These are phyloP conservation scores for Saccharomycopsis oosterbeekiorum DNA, from an alignment of 805 yeast species.

Conservation along the genomic window DNA sequence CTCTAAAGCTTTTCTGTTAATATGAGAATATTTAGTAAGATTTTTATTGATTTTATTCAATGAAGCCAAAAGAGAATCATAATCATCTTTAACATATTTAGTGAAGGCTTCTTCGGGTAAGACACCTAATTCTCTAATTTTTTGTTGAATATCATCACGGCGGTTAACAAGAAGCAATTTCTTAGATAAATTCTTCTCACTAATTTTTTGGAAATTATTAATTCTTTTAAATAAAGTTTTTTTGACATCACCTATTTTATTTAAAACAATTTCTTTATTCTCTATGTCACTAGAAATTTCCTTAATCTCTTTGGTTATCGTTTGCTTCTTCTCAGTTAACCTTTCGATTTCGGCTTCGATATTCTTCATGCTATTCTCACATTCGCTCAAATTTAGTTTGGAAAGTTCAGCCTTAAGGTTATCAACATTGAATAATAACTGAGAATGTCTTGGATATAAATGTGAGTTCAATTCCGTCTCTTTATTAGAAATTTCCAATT, in stretches of 20 bases:
- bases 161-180: constrained; percentile 50
- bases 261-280: constrained; percentile 21
- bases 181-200: constrained; percentile 56
- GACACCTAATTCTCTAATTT: constrained; percentile 77
- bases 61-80: constrained; percentile 43
- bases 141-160: constrained; percentile 61
- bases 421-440: constrained; percentile 24
- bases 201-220: constrained; percentile 49
- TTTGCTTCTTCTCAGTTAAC: constrained; percentile 25
- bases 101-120: constrained; percentile 76
- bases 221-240: constrained; percentile 30
- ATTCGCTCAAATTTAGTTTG: constrained; percentile 20
- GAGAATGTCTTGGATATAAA: constrained; percentile 41
- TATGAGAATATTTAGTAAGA: constrained; percentile 58
- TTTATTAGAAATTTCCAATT: constrained; percentile 35
- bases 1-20: constrained; percentile 84
- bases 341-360: constrained; percentile 21
- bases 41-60: constrained; percentile 47
- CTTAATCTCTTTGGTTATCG: constrained; percentile 25
- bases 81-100: constrained; percentile 33
- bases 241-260: constrained; percentile 16
- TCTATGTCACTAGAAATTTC: constrained; percentile 25
- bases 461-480: constrained; percentile 52
- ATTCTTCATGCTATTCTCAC: constrained; percentile 20
- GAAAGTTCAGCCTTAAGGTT: constrained; percentile 17